A percentile compares a stretch with the other conserved stretches of the same genome.
phyloP scores from a whole-genome alignment of 2,329 filamentous ascomycete genomes.

The Aureobasidium melanogenum region DNA sequence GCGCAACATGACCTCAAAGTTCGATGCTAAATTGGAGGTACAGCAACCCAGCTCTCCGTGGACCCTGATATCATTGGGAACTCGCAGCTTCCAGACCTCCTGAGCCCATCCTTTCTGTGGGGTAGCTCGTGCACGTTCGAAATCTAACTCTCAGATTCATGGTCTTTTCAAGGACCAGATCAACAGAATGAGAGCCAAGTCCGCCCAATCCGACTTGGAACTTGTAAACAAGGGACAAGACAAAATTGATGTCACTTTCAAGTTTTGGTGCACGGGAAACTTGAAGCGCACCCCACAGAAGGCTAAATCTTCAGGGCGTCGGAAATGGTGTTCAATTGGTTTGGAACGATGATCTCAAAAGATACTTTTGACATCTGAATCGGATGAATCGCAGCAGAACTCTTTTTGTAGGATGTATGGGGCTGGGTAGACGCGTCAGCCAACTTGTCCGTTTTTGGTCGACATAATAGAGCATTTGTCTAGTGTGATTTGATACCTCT shows the following conservation, averaged over 20 bases:
- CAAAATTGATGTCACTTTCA: neutral
- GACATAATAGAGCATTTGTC: neutral
- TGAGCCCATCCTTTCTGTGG: neutral
- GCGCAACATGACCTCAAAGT: neutral
- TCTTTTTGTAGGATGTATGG: neutral
- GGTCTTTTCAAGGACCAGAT: neutral
- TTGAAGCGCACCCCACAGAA: neutral
- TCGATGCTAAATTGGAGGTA: neutral
- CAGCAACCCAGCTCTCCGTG: neutral
- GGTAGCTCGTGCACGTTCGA: neutral
- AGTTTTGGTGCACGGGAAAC: neutral
- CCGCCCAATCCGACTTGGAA: neutral
- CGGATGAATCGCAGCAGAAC: neutral
- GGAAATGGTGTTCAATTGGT: neutral
- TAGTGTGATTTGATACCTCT: neutral
- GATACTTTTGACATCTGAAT: neutral
- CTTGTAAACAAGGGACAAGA: neutral
- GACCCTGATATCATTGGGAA: neutral
- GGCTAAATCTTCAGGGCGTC: neutral
- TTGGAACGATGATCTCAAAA: neutral
- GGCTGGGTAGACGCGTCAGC: slow-evolving; percentile 10
- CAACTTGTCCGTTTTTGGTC: neutral
- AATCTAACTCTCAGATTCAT: neutral
- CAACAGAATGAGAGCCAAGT: neutral
- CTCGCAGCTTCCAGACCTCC: neutral